Base-by-base conservation (phyloP, 2,329 filamentous ascomycete genomes). In the Beauveria sp. region DNA sequence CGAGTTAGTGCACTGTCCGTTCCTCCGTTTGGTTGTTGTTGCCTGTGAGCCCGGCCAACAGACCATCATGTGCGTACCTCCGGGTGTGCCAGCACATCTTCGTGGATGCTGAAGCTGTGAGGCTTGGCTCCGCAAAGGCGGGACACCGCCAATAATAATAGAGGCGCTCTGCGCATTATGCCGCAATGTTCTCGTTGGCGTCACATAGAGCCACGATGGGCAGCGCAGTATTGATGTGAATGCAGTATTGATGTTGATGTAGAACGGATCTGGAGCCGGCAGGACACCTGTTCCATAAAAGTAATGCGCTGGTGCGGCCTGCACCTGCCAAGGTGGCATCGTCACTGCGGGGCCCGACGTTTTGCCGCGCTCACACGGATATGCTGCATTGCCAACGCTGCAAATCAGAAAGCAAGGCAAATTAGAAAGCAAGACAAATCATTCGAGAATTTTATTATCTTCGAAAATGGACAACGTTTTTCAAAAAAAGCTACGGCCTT, bases 81-180 rank as follows among this genome's bases (percentile, higher is more conserved):
- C 12, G 92, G 92, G 74, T 89, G 91, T 20, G 91, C 91, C 61
- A 96, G 81, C 56, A 96, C 74, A 71, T 97, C 92, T 70, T 96
- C 91, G 69, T 94, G 87, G 61, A 96, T 89, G 76, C 88, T 96
- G 77, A 96, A 96, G 59, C 79, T 76, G 8, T 76, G 77, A 51
- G 81, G 79, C 51, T 79, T 77, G 66, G 81, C 82, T 64, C 67
- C 68, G 66, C 73, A 75, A 34, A 82, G 75, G 71, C 75, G 79
- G 65, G 77, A 66, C 54, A 70, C 69, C 50, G 76, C 76, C 61
- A 83, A 69, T 52, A 84, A 67, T 16, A 76, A 65, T 58, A 82
- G 61, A 61, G 75, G 72, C 67, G 76, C 70, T 70, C 76, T 78
- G 75, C 80, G 80, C 83, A 85, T 85, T 61, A 66, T 73, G 70